Evolutionary conservation across 2,329 filamentous ascomycete genomes (phyloP).

Genomic region (Cryoendolithus antarcticus): DNA sequence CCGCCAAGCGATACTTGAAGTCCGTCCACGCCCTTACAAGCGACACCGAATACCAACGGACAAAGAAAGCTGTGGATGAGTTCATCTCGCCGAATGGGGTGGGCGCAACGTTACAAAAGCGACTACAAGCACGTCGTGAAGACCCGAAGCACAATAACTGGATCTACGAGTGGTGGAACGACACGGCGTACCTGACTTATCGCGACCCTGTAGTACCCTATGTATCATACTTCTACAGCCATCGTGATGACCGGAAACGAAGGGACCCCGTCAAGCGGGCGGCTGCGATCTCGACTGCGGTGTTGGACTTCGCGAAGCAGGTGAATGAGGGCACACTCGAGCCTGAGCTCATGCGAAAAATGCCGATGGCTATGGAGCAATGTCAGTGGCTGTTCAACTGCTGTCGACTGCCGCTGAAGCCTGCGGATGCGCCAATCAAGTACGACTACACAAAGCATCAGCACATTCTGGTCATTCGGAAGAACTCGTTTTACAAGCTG

Average conservation of each 20-base stretch:
- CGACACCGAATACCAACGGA: conserved; percentile 54
- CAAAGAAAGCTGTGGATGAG: conserved; percentile 72
- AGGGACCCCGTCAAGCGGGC: conserved; percentile 85
- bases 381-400: conserved; percentile 99
- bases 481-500: conserved; percentile 97
- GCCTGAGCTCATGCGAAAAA: conserved; percentile 97
- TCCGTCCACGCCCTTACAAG: conserved; percentile 64
- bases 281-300: conserved; percentile 74
- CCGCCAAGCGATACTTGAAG: conserved; percentile 67
- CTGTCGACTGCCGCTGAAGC: conserved; percentile 70
- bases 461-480: conserved; percentile 80
- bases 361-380: conserved; percentile 95
- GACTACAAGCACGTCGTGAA: conserved; percentile 65
- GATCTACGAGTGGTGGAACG: conserved; percentile 98
- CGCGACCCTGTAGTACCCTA: conserved; percentile 94
- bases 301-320: conserved; percentile 86
- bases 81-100: conserved; percentile 80
- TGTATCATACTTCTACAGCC: conserved; percentile 98
- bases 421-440: conserved; percentile 73
- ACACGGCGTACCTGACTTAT: conserved; percentile 82
- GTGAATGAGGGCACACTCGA: conserved; percentile 74
- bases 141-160: conserved; percentile 81
- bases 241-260: conserved; percentile 80
- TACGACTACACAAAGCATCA: conserved; percentile 63
- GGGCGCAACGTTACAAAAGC: conserved; percentile 75